Conservation (phyloP, 768 basidiomycete genomes). For the Mycena chlorophos region DNA sequence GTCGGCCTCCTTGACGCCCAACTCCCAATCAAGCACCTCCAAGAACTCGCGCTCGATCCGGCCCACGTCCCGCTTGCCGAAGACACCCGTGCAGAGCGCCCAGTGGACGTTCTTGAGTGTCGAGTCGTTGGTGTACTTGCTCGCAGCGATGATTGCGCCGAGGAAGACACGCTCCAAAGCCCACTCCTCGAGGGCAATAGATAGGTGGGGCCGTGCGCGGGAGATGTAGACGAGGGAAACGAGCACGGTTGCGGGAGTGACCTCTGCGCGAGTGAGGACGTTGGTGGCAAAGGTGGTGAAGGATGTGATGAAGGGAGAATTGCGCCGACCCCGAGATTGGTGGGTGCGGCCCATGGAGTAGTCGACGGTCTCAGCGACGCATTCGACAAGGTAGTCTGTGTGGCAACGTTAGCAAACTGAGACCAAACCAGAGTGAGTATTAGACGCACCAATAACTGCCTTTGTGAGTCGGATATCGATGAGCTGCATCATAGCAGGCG, state of each 20-base stretch:
- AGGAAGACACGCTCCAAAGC: slow-evolving; percentile 3
- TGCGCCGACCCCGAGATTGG: slow-evolving; percentile 27
- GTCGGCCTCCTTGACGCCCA: slow-evolving; percentile 45
- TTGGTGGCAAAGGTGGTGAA: slow-evolving; percentile 2
- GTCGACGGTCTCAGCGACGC: slow-evolving; percentile 46
- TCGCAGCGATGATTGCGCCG: slow-evolving; percentile 1
- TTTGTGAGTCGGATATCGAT: slow-evolving; percentile 43
- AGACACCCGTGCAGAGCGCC: slow-evolving; percentile 51
- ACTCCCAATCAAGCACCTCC: slow-evolving; percentile 49
- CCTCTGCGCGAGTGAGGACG: background rate
- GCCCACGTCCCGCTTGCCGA: slow-evolving; percentile 50
- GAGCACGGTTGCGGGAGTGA: background rate
- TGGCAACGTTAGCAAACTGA: background rate
- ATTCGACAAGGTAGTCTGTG: slow-evolving; percentile 47
- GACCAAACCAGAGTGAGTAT: background rate
- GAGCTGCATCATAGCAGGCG: slow-evolving; percentile 45
- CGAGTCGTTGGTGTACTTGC: background rate
- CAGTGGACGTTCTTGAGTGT: slow-evolving; percentile 51
- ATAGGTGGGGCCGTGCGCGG: slow-evolving; percentile 50
- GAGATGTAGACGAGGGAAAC: slow-evolving; percentile 27
- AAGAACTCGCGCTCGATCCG: slow-evolving; percentile 55
- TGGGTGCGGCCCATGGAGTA: slow-evolving; percentile 45
- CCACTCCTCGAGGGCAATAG: slow-evolving; percentile 46
- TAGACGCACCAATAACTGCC: slow-evolving; percentile 43
- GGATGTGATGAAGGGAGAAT: slow-evolving; percentile 21